phyloP scores from a whole-genome alignment of 805 yeast species.

The Wickerhamiella siamensis region DNA sequence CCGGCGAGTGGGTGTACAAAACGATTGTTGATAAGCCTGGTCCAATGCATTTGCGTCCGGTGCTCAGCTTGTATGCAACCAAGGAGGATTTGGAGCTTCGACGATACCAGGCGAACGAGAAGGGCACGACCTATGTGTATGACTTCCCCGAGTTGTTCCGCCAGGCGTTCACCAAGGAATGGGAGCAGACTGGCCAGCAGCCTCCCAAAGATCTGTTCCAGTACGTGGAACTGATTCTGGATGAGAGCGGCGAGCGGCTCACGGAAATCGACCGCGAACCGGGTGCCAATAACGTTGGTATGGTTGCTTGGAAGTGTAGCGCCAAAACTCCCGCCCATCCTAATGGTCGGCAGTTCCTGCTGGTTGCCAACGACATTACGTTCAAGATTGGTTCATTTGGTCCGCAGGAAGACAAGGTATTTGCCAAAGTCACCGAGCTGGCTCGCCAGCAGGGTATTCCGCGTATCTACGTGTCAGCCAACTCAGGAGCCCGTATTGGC shows the following conservation, averaged over 20 bases:
- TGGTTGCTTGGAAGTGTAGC: constrained; percentile 88
- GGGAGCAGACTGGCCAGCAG: constrained; percentile 42
- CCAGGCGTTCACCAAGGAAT: constrained; percentile 72
- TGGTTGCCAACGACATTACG: constrained; percentile 94
- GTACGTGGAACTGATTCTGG: constrained; percentile 68
- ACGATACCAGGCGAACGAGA: constrained; percentile 93
- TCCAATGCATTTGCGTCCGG: constrained; percentile 91
- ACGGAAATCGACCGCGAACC: constrained; percentile 90
- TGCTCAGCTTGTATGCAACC: constrained; percentile 91
- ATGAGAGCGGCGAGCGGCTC: constrained; percentile 61
- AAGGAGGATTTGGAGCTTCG: constrained; percentile 97
- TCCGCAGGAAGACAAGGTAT: constrained; percentile 86
- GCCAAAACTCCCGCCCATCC: constrained; percentile 97
- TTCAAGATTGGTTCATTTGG: constrained; percentile 98
- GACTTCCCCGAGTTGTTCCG: constrained; percentile 98
- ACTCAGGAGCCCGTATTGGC: constrained; percentile 98
- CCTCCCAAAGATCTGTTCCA: constrained; percentile 63
- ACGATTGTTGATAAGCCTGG: constrained; percentile 69
- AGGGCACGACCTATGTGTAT: constrained; percentile 96
- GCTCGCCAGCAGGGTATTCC: constrained; percentile 90
- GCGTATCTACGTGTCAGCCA: constrained; percentile 88
- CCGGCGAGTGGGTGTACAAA: constrained; percentile 95
- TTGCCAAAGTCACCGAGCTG: constrained; percentile 80
- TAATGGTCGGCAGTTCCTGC: constrained; percentile 80
- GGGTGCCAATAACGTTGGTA: constrained; percentile 90